A percentile compares a stretch with the other conserved stretches of the same genome.
Conservation (phyloP, 192 early-diverging fungal species). For the Gamsiella multidivaricata region DNA sequence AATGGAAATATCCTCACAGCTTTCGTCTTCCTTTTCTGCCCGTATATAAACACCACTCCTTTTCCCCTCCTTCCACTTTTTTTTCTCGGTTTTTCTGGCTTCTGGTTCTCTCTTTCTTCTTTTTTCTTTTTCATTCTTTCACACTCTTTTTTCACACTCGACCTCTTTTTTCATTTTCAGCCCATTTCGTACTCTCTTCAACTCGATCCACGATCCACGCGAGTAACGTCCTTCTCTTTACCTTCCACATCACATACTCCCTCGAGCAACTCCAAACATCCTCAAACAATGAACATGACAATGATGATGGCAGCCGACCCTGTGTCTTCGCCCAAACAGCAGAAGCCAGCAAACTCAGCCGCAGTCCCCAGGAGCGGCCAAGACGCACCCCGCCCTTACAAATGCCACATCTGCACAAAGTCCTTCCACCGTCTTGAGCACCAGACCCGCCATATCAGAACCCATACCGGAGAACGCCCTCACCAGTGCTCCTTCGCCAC, state of each 20-base stretch:
- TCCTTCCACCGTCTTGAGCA: constrained; percentile 87
- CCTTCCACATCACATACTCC: background rate
- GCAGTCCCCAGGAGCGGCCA: constrained; percentile 35
- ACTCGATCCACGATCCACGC: no score
- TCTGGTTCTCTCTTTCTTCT: constrained; percentile 7
- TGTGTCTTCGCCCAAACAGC: constrained; percentile 2
- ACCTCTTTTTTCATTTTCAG: background rate
- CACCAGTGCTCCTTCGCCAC: constrained; percentile 76
- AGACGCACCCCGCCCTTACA: constrained; percentile 66
- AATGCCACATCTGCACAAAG: constrained; percentile 72
- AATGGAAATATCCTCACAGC: constrained; percentile 2
- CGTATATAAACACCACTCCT: constrained; percentile 11
- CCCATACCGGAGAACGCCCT: constrained; percentile 90
- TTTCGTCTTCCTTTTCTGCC: no score
- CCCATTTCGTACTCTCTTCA: background rate
- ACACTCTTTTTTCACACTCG: constrained; percentile 8
- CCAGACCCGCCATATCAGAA: constrained; percentile 86
- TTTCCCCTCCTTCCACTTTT: constrained; percentile 6
- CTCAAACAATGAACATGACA: constrained; percentile 26
- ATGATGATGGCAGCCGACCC: constrained; percentile 32
- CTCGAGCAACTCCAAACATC: no score
- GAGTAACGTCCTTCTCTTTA: constrained; percentile 2
- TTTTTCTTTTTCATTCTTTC: constrained; percentile 29
- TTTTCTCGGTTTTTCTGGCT: constrained; percentile 23
- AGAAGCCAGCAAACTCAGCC: constrained; percentile 21